Percentiles rank a stretch among this genome's conserved stretches.
Evolutionary conservation across 228 moss, liverwort and hornwort species (phyloP).

Genomic region (Sphagnum magellanicum): DNA sequence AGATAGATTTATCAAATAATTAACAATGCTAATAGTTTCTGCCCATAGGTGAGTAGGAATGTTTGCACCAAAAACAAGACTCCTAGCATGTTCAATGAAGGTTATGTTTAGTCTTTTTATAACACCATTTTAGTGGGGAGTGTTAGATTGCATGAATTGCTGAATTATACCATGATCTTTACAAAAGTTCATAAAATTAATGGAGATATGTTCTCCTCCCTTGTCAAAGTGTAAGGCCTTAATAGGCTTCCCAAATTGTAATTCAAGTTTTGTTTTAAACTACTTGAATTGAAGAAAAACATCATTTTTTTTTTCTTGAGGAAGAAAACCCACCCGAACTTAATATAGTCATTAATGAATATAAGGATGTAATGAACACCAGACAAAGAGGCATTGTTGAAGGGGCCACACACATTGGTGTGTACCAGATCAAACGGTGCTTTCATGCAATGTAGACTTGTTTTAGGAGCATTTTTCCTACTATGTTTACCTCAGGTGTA

Average conservation of each 20-base stretch:
- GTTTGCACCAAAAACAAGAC: background rate
- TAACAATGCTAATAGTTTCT: slow-evolving; percentile 2
- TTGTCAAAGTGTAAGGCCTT: background rate
- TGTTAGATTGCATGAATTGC: background rate
- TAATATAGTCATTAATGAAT: background rate
- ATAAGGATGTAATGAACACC: background rate
- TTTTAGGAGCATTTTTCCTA: background rate
- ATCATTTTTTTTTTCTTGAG: background rate
- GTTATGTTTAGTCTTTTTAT: slow-evolving; percentile 1
- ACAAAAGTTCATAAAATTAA: background rate
- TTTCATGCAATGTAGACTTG: background rate
- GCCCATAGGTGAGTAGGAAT: slow-evolving; percentile 7
- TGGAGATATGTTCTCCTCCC: slow-evolving; percentile 4
- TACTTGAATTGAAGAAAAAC: background rate
- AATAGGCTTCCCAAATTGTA: background rate
- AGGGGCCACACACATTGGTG: slow-evolving; percentile 3
- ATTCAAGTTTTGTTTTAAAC: background rate
- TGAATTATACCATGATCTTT: slow-evolving; percentile 2
- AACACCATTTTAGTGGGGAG: slow-evolving; percentile 3
- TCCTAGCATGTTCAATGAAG: background rate
- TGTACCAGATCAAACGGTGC: background rate
- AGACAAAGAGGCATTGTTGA: background rate
- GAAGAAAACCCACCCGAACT: background rate
- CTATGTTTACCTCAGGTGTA: background rate
- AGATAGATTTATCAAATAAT: background rate